phyloP scores from a whole-genome alignment of 2,329 filamentous ascomycete species.

The Fusarium proliferatum region DNA sequence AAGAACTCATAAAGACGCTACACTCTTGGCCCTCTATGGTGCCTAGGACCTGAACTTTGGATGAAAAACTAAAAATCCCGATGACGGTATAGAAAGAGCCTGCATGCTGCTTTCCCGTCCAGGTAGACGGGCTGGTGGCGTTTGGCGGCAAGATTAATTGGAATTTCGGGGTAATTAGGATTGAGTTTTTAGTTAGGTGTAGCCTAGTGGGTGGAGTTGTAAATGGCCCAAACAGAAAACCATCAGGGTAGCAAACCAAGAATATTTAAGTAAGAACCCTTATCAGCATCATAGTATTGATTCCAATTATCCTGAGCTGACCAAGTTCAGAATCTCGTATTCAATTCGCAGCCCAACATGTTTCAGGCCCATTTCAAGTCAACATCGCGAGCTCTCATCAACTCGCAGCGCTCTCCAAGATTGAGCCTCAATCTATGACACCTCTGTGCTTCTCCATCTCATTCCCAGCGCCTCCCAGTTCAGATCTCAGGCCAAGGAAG shows the following conservation, averaged over 20 bases:
- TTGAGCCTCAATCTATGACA: not conserved
- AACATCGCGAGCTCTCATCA: not conserved
- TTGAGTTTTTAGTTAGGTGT: not conserved
- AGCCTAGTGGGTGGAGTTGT: not conserved
- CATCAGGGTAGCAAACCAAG: not conserved
- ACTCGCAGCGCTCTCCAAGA: not conserved
- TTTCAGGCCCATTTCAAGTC: accelerated
- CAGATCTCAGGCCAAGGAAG: not conserved
- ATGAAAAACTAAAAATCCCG: not conserved
- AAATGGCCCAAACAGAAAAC: not conserved
- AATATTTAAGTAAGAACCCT: not conserved
- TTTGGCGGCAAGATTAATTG: not conserved
- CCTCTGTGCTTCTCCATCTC: not conserved
- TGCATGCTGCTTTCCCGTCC: no score
- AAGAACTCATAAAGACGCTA: not conserved
- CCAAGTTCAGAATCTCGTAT: not conserved
- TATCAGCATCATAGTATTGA: accelerated
- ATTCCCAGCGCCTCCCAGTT: not conserved
- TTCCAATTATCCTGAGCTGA: not conserved
- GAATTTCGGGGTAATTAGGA: not conserved
- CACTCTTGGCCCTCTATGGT: accelerated
- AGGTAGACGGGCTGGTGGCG: not conserved
- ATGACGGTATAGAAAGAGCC: no score
- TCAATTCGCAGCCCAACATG: not conserved
- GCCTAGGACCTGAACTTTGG: not conserved